Base-by-base conservation (phyloP, 805 yeast species). In the Pichia heedii region DNA sequence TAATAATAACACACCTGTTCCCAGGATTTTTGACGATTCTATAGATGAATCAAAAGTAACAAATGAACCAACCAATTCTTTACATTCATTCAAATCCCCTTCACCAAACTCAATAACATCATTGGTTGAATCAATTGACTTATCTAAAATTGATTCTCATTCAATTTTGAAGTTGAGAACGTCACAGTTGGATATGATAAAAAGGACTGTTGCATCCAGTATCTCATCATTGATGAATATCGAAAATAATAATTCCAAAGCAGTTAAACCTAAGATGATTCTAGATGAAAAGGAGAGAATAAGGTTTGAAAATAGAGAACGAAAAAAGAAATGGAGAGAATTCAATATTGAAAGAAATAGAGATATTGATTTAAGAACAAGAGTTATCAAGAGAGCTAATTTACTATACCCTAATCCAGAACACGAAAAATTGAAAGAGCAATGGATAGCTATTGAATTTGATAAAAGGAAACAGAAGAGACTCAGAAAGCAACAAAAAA, bases 301-400 rank as follows among this genome's bases (percentile, higher is more conserved):
- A 11, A 65, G 88, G 39, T 53, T 72, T 22, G 89, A 79, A 39
- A 86, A 86, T 54, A 67, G 95, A 39, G 84, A 79, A 42, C 67
- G 95, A 19, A 86, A 86, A 65, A 80, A 83, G 63, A 74, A 76
- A 51, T 86, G 95, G 95, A 70, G 95, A 54, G 89, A 79, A 50
- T 79, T 76, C 22, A 87, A 90, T 56, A 73, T 76, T 9, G 81
- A 81, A 47, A 71, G 93, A 50, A 89, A 89, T 61, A 81, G 85
- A 65, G 96, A 88, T 59, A 82, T 86, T 54, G 97, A 90, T 57
- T 67, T 90, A 43, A 71, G 95, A 41, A 77, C 84, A 0, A 69
- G 97, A 43, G 80, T 90, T 19, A 71, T 75, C 50, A 81, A 81
- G 50, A 69, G 93, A 34, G 96, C 97, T 0, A 68, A 65, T 33